Conservation (phyloP, 768 basidiomycete genomes). For the Steccherinum ochraceum region DNA sequence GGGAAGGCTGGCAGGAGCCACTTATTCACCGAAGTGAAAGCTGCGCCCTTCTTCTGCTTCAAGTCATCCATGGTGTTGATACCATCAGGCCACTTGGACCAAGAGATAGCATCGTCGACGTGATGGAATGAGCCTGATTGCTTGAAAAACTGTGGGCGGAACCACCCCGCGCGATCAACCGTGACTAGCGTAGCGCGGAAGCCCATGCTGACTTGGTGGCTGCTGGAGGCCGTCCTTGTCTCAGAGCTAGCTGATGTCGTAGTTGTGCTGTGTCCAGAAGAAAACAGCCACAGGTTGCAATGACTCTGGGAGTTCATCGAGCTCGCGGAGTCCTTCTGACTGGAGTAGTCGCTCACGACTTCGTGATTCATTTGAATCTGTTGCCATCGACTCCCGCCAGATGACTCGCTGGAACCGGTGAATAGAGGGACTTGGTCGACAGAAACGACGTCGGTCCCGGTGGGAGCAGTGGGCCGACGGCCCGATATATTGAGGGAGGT, state of each 20-base stretch:
- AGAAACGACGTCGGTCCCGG: background rate
- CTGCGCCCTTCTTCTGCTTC: background rate
- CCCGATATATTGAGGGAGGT: background rate
- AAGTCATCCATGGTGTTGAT: background rate
- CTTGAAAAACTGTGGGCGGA: conserved; percentile 8
- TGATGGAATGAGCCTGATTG: background rate
- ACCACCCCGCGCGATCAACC: conserved; percentile 5
- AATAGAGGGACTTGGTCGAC: background rate
- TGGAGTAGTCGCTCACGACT: background rate
- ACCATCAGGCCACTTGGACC: background rate
- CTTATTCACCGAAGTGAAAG: background rate
- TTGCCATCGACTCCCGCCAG: background rate
- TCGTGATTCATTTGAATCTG: background rate
- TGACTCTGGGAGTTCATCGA: background rate
- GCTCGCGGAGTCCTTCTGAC: background rate
- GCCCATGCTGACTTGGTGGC: background rate
- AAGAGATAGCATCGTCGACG: background rate
- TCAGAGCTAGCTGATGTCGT: background rate
- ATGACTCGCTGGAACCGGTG: background rate
- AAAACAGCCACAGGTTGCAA: background rate
- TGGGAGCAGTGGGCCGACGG: background rate
- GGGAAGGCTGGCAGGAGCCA: background rate
- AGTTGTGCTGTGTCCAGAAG: background rate
- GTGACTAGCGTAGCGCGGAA: conserved; percentile 2
- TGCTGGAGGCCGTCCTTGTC: background rate